Evolutionary conservation across 2,329 filamentous ascomycete species (phyloP), one percentile per base, ranked within the genome.

Genomic region (Pseudogymnoascus sp.): DNA sequence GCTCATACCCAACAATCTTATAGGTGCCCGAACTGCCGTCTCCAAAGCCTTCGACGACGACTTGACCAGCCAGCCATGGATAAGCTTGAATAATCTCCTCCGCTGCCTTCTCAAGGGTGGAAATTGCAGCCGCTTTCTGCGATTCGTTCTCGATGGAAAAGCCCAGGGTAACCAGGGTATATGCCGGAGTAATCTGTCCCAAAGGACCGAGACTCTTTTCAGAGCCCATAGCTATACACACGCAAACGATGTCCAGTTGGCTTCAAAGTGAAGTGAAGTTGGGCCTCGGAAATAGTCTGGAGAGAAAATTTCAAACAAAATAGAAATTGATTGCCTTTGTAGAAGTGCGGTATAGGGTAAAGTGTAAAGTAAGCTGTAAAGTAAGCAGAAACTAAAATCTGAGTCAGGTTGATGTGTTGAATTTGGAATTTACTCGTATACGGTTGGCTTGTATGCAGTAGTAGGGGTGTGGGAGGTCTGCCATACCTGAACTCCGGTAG

Each of bases 41-140:
- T 6, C 33, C 37, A 40, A 40, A 38, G 19, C 61, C 61, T 46
- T 63, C 37, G 11, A 33, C 35, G 16, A 63, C 12, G 2, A 61
- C 50, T 19, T 63, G 61, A n/a, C 61, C 61, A n/a, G 56, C 61
- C 19, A 63, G 50, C 56, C 50, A 63, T 26, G 61, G 61, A 24
- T 56, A 62, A 16, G 43, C 43, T 37, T 59, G 43, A 8, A 56
- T 56, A 7, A 56, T 33, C 22, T 56, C 26, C 4, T n/a, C n/a
- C 2, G 50, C 50, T 56, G 50, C 50, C 28, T 56, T 56, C 50
- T 56, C 50, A 33, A 56, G 28, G n/a, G 26, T 33, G 14, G n/a
- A 33, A 33, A 56, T 33, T 56, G 50, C 50, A 12, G 50, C n/a
- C 4, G 50, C 8, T 33, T 33, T 6, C 26, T 56, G 50, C 5